Evolutionary conservation across 2,329 filamentous ascomycete genomes (phyloP), one percentile per base, ranked within the genome.

Genomic region (Fusarium tricinctum): DNA sequence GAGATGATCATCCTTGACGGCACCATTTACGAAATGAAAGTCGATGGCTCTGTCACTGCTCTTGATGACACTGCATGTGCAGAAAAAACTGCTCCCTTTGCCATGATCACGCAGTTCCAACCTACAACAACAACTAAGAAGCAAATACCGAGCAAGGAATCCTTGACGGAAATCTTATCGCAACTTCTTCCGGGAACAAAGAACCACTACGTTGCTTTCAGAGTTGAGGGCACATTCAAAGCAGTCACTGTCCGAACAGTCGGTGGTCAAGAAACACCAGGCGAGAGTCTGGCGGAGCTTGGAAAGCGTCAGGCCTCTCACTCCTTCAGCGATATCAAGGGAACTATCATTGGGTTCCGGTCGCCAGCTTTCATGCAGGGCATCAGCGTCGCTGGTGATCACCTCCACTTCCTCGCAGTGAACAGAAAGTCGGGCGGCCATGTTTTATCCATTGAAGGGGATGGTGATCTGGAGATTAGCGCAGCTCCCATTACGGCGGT

Each of bases 1-100:
- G 69, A 71, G 15, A 71, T 71, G 69, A 68, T 71, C 35, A 69
- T 71, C 19, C 45, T 71, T 0, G 66, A 69, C 28, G 68, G 62
- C 2, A 6, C 30, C 3, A 20, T 69, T 3, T 71, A 67, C 10
- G 53, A 69, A 5, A 69, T 71, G 61, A 71, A 59, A 6, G 40
- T 58, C 2, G 66, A 71, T 19, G 66, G 65, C 1, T 68, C 63
- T 2, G 58, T 68, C 1, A 1, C 44, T 10, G 50, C 54, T 0
- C 45, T 70, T 3, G 63, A 61, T 1, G 20, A 7, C 1, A 17
- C 32, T 2, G n/a, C 50, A 2, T 68, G 53, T 2, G n/a, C 50
- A 0, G 10, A 47, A 1, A 10, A 52, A 6, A 55, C 44, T 2
- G 43, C 68, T 7, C 68, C 68, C 19, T 70, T 70, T 33, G 67